Conservation (phyloP, 169 alveolate species). For the Cyclospora cayetanensis region DNA sequence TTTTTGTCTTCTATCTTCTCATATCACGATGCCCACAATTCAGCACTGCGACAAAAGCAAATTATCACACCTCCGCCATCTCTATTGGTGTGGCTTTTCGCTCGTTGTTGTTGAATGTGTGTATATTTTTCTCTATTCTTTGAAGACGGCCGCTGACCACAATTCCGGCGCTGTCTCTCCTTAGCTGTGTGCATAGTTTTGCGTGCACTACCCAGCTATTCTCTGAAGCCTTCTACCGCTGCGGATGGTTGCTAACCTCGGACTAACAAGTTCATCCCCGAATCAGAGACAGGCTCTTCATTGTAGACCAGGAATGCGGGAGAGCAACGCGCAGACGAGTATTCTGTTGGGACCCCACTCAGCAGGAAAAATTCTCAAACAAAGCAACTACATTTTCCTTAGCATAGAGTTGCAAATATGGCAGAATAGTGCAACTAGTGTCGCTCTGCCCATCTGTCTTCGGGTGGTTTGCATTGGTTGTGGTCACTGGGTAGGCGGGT, state of each 20-base stretch:
- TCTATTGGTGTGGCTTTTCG: too few species aligned
- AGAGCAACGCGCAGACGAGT: neutral
- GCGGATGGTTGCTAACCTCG: neutral
- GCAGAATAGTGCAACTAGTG: neutral
- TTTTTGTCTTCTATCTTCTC: too few species aligned
- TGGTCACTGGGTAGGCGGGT: neutral
- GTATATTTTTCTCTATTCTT: neutral
- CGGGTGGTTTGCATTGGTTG: neutral
- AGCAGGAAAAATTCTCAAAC: neutral
- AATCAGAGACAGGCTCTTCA: neutral
- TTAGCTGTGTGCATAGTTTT: neutral
- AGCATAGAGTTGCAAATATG: neutral
- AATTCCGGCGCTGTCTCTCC: neutral
- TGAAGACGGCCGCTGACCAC: neutral
- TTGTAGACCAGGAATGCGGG: neutral
- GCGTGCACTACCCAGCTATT: neutral
- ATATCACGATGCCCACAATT: neutral
- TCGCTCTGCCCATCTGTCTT: neutral
- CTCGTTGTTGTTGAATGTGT: too few species aligned
- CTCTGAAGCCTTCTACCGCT: neutral
- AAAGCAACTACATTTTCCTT: neutral
- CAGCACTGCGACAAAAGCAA: neutral
- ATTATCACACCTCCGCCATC: neutral
- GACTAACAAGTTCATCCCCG: neutral
- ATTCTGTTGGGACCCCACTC: neutral